Conservation (phyloP, 306 rosid genomes). For the Biancaea sappan region DNA sequence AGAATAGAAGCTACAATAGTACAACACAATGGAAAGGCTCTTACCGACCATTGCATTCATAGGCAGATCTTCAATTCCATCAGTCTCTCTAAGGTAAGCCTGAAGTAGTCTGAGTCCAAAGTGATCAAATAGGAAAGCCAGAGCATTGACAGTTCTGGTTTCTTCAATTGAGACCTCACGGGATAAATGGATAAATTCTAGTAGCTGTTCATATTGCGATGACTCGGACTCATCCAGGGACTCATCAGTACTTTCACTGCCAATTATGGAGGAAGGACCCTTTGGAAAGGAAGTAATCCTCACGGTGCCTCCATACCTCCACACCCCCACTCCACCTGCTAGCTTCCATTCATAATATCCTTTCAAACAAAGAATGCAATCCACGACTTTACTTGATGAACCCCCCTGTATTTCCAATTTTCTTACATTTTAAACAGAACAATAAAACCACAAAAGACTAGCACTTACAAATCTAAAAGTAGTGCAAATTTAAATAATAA, state of each 20-base stretch:
- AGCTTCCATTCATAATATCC: slow-evolving; percentile 93
- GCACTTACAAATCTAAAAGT: background rate
- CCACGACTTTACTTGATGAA: slow-evolving; percentile 86
- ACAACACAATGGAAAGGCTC: slow-evolving; percentile 43
- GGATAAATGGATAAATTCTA: slow-evolving; percentile 77
- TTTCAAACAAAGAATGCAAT: slow-evolving; percentile 95
- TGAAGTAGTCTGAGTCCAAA: slow-evolving; percentile 84
- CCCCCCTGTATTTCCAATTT: slow-evolving; percentile 72
- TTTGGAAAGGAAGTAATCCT: slow-evolving; percentile 77
- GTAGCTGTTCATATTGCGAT: slow-evolving; percentile 74
- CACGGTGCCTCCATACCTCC: slow-evolving; percentile 99
- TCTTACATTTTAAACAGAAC: slow-evolving; percentile 1
- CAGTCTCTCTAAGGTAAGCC: slow-evolving; percentile 76
- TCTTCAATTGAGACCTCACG: slow-evolving; percentile 70
- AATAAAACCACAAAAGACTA: background rate
- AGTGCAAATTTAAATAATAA: background rate
- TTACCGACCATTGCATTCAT: slow-evolving; percentile 98
- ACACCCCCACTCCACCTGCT: slow-evolving; percentile 90
- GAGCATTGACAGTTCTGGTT: slow-evolving; percentile 63
- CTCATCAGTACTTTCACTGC: slow-evolving; percentile 74
- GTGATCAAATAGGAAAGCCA: slow-evolving; percentile 82
- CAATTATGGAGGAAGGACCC: slow-evolving; percentile 54
- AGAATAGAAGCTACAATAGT: background rate
- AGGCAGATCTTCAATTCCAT: slow-evolving; percentile 66
- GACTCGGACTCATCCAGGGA: slow-evolving; percentile 76